phyloP scores from a whole-genome alignment of 108 stramenopile genomes.

The Seminavis robusta region DNA sequence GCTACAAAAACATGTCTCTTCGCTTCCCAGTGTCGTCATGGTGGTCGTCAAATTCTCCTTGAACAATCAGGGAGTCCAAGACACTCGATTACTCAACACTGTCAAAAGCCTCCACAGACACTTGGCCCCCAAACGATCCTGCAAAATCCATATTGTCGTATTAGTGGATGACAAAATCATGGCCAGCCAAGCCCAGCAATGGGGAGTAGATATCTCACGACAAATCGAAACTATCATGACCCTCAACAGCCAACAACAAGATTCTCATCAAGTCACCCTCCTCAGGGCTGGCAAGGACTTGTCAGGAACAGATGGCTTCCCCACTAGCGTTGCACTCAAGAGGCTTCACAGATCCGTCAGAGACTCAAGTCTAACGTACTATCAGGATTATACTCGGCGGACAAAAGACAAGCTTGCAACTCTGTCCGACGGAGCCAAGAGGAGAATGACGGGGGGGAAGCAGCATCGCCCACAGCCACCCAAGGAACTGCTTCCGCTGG shows the following conservation, averaged over 20 bases:
- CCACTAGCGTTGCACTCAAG: conserved; percentile 21
- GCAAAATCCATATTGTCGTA: conserved; percentile 61
- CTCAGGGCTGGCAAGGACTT: conserved; percentile 16
- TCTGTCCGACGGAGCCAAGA: no score
- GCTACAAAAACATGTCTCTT: conserved; percentile 72
- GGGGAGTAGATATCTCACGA: conserved; percentile 16
- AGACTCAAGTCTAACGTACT: conserved; percentile 39
- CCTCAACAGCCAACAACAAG: neutral
- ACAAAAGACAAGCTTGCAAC: conserved; percentile 47
- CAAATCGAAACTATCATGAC: neutral
- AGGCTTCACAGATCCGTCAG: conserved; percentile 27
- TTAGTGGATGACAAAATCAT: conserved; percentile 40
- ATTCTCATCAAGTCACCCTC: conserved; percentile 2
- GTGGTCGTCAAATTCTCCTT: conserved; percentile 39
- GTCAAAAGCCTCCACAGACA: conserved; percentile 48
- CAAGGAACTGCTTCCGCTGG: conserved; percentile 32
- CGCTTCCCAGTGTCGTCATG: conserved; percentile 66
- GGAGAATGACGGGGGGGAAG: conserved; percentile 5
- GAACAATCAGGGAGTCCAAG: conserved; percentile 27
- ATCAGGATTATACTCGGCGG: conserved; percentile 27
- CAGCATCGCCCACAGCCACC: neutral
- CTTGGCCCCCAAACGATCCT: conserved; percentile 55
- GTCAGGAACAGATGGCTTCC: conserved; percentile 2
- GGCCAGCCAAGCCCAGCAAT: conserved; percentile 24
- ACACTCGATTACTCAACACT: conserved; percentile 37